Evolutionary conservation across 768 basidiomycete species (phyloP), one percentile per base, ranked within the genome.

Genomic region (Mrakia blollopis): DNA sequence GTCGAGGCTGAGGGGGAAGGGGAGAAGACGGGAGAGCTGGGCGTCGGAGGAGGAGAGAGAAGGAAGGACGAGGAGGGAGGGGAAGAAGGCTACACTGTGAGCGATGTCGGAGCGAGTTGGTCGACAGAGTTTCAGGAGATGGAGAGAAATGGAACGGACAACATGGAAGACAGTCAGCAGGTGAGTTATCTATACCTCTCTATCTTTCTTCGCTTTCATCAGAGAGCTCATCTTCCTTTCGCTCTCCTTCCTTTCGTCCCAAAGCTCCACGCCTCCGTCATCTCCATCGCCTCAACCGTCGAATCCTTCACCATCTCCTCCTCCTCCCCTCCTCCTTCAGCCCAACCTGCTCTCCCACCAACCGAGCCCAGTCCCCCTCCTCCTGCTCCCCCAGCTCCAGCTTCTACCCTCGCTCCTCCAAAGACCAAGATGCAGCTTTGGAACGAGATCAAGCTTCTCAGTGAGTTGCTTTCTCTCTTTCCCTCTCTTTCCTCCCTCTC

Each of bases 401-500:
- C 63, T 35, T 23, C 25, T 28, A 50, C 23, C 1, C 65, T 32
- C 25, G 73, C 50, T 28, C 61, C 62, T 32, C 28, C 28, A 9
- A 86, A 87, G 78, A 89, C 88, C n/a, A 94, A 91, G 82, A 88
- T 87, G 1, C 91, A 95, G 80, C 85, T 98, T 10, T 98, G 96
- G 96, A 89, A 90, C 76, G 93, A 97, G 83, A 88, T 97, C 52
- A 98, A 97, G 83, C 88, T 94, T 52, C 88, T 95, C 44, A 90
- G 92, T 91, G 81, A 67, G 88, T 85, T 30, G 11, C 16, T 35
- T 41, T 13, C 30, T 28, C 25, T 47, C 18, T 25, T 35, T 18
- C n/a, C 41, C 72, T 73, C n/a, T n/a, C n/a, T n/a, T n/a, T n/a
- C n/a, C n/a, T n/a, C n/a, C n/a, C 62, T 61, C 30, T 39, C 13